Evolutionary conservation across 805 yeast genomes (phyloP).

Genomic region (Ogataea trehalophila): DNA sequence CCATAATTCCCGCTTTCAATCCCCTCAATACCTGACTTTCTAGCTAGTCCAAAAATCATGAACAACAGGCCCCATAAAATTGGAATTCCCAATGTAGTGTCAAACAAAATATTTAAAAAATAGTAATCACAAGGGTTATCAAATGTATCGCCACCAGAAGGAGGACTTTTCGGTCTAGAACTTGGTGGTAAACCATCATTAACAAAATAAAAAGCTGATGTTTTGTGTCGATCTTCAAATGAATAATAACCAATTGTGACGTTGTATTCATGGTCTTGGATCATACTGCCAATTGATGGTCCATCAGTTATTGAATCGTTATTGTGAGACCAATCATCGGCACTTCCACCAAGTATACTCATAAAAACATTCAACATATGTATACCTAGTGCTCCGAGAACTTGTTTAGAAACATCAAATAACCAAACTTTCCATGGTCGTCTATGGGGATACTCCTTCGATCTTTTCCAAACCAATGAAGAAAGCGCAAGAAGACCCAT

Average conservation of each 20-base stretch:
- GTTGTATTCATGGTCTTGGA: neutral
- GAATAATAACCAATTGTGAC: neutral
- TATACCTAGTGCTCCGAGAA: conserved; percentile 79
- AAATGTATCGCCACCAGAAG: conserved; percentile 23
- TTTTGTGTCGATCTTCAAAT: neutral
- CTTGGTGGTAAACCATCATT: neutral
- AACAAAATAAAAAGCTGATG: neutral
- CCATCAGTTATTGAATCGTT: neutral
- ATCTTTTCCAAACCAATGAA: conserved; percentile 70
- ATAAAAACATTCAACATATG: conserved; percentile 73
- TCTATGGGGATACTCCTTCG: conserved; percentile 69
- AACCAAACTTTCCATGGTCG: conserved; percentile 87
- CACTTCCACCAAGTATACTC: conserved; percentile 50
- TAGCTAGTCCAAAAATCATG: conserved; percentile 43
- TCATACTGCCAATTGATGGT: no score
- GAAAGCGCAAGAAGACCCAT: conserved; percentile 75
- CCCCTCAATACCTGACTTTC: conserved; percentile 39
- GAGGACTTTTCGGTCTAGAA: neutral
- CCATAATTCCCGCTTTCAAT: conserved; percentile 61
- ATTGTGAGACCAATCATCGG: conserved; percentile 15
- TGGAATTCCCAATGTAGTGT: conserved; percentile 92
- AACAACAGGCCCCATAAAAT: conserved; percentile 59
- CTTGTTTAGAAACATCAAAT: conserved; percentile 85
- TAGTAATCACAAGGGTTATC: conserved; percentile 90
- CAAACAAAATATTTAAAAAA: conserved; percentile 80